Evolutionary conservation across 805 yeast species (phyloP).

Genomic region (Candida odintsovae): DNA sequence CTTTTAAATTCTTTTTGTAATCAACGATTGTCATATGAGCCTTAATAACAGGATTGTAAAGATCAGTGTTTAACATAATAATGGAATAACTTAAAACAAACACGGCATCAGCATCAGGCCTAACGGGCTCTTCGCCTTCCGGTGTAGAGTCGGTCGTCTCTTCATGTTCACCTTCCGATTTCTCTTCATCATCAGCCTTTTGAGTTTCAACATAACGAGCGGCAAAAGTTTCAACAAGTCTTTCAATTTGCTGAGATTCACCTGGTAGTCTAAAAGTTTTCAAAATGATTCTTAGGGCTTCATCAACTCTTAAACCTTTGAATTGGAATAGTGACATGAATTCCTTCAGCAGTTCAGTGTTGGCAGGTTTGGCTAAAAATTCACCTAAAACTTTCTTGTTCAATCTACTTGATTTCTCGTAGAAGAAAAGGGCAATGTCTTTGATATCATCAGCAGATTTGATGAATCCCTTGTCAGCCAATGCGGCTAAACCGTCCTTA

Average conservation of each 20-base stretch:
- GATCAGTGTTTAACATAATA: constrained; percentile 90
- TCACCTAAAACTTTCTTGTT: constrained; percentile 89
- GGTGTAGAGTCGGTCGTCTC: constrained; percentile 20
- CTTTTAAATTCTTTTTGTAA: constrained; percentile 73
- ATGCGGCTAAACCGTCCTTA: constrained; percentile 59
- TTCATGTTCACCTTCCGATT: background rate
- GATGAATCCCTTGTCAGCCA: constrained; percentile 65
- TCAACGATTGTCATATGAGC: constrained; percentile 85
- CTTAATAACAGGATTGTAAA: constrained; percentile 88
- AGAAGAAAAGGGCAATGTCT: constrained; percentile 72
- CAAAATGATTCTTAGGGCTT: constrained; percentile 77
- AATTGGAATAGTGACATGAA: constrained; percentile 75
- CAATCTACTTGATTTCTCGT: constrained; percentile 70
- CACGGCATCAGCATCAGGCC: constrained; percentile 80
- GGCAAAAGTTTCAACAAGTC: constrained; percentile 83
- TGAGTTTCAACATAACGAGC: constrained; percentile 58
- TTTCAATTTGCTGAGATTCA: constrained; percentile 94
- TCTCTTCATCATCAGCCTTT: constrained; percentile 18
- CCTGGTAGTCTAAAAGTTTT: constrained; percentile 91
- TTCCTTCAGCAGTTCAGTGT: constrained; percentile 48
- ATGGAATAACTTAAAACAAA: constrained; percentile 87
- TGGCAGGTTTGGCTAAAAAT: constrained; percentile 70
- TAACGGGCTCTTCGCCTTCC: constrained; percentile 41
- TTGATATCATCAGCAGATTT: constrained; percentile 40
- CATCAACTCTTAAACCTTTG: constrained; percentile 78